Conservation (phyloP, 495 filamentous ascomycete genomes). For the Venustampulla echinocandica region DNA sequence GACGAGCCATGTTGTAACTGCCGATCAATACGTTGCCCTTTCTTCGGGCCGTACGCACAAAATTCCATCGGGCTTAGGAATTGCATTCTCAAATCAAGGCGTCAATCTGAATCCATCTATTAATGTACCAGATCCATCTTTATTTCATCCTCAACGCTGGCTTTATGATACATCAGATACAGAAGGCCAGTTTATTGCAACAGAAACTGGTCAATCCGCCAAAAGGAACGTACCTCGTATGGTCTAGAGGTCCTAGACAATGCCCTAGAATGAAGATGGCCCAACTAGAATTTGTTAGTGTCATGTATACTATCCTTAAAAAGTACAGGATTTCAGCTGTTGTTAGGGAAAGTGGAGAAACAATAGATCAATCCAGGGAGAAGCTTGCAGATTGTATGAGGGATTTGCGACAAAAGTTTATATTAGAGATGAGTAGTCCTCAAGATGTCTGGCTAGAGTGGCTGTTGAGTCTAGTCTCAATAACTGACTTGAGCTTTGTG, state of each 20-base stretch:
- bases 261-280: constrained; percentile 44
- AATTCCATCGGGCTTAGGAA: no score
- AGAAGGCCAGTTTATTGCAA: no score
- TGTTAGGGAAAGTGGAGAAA: constrained; percentile 1
- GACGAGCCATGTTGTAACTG: no score
- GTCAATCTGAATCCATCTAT: no score
- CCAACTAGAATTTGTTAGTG: constrained; percentile 44
- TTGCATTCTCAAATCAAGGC: no score
- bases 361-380: constrained; percentile 2
- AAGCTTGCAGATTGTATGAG: constrained; percentile 9
- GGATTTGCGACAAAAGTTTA: no score
- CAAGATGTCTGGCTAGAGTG: no score
- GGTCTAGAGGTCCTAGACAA: constrained; percentile 38
- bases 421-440: no score
- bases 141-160: constrained; percentile 29
- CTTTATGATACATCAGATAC: constrained; percentile 19
- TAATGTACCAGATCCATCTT: constrained; percentile 39
- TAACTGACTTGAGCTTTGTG: no score
- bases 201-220: constrained; percentile 22
- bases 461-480: no score
- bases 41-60: no score
- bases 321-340: constrained; percentile 29
- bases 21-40: no score
- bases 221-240: constrained; percentile 37
- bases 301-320: constrained; percentile 34